Conservation (phyloP, 208 protist genomes). For the Trypanosoma lewisi region DNA sequence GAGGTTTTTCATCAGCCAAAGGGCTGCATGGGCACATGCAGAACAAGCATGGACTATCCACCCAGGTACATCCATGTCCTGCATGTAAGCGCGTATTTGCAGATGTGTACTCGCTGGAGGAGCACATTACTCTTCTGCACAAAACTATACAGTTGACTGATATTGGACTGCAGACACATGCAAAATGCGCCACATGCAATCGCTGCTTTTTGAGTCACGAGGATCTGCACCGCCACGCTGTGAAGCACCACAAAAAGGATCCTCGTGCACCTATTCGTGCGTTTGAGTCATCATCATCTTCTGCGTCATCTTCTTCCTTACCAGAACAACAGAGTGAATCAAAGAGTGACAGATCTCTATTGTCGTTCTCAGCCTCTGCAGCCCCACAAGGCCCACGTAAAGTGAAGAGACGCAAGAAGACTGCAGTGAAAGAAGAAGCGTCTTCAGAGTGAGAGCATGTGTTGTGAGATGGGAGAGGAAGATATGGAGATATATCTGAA, state of each 20-base stretch:
- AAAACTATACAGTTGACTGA: constrained; percentile 38
- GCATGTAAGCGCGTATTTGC: constrained; percentile 77
- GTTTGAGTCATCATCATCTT: constrained; percentile 28
- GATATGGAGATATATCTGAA: constrained; percentile 2
- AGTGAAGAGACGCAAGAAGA: constrained; percentile 21
- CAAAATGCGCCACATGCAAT: constrained; percentile 49
- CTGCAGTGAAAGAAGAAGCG: not conserved
- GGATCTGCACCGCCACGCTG: constrained; percentile 56
- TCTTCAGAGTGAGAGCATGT: not conserved
- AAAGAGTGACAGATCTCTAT: not conserved
- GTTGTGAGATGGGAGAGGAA: not conserved
- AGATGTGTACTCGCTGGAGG: constrained; percentile 57
- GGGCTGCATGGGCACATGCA: constrained; percentile 54
- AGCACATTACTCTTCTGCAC: constrained; percentile 59
- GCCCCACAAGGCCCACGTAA: constrained; percentile 19
- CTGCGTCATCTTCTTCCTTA: not conserved
- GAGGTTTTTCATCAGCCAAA: constrained; percentile 53
- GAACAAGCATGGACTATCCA: constrained; percentile 50
- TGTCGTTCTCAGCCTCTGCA: not conserved
- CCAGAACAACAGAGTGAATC: not conserved
- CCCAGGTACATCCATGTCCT: constrained; percentile 65
- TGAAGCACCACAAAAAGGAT: constrained; percentile 74
- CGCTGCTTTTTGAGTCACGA: constrained; percentile 60
- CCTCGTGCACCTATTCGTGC: constrained; percentile 35
- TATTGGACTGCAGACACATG: constrained; percentile 47